Evolutionary conservation across 352 stramenopile genomes (phyloP), one percentile per base, ranked within the genome.

Genomic region (Phytophthora quininea): DNA sequence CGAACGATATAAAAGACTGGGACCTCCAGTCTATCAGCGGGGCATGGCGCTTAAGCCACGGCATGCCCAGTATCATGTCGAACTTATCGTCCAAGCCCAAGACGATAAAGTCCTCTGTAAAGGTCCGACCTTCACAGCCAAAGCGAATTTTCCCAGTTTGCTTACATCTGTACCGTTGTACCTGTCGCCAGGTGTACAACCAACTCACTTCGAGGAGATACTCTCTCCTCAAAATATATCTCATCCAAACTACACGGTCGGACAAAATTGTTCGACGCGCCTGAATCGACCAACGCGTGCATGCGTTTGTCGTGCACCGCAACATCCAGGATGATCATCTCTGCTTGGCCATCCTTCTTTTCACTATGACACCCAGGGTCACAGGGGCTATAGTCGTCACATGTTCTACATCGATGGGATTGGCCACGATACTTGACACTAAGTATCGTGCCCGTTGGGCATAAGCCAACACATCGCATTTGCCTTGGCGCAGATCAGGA

Each of bases 21-120:
- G n/a, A n/a, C n/a, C n/a, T n/a, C n/a, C n/a, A n/a, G n/a, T n/a
- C n/a, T n/a, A n/a, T n/a, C n/a, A n/a, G n/a, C n/a, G 43, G 19
- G 12, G 43, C 12, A 49, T 49, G 43, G 12, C 43, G 43, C 19
- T n/a, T 29, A 8, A 49, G 19, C 43, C 43, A 49, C 43, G 19
- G 43, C 43, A 49, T 49, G 12, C 43, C 19, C 14, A 42, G 32
- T 29, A 58, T 58, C 52, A 31, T 74, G 57, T 42, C 9, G 42
- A 31, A 57, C n/a, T 51, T 45, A 40, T 47, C 40, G 40, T 47
- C 40, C 11, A 47, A 47, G 40, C 19, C 40, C 11, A 47, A 19
- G 40, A 47, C 40, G 40, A 47, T 47, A 47, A 47, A 15, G 40
- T 15, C 5, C 4, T 47, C 40, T 24, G 40, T n/a, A 3, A 47